phyloP scores from a whole-genome alignment of 2,329 filamentous ascomycete genomes.

The Exserohilum turcica region DNA sequence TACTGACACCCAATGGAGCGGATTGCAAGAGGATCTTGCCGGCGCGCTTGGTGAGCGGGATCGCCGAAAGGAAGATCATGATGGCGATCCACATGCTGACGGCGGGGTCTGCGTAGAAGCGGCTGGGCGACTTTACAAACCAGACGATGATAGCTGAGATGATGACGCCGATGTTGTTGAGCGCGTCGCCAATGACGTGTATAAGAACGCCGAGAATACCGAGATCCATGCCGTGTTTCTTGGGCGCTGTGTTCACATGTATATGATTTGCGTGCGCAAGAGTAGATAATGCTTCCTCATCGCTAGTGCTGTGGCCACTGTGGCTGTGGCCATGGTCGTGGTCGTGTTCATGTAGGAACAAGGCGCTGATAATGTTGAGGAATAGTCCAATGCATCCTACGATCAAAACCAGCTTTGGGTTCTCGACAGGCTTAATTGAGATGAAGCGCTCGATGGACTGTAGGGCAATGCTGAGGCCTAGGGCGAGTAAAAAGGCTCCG shows the following conservation, averaged over 20 bases:
- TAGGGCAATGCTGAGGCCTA: conserved; percentile 73
- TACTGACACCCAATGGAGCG: conserved; percentile 63
- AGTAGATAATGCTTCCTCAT: conserved; percentile 19
- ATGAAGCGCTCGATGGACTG: conserved; percentile 76
- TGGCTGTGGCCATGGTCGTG: conserved; percentile 51
- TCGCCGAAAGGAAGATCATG: conserved; percentile 70
- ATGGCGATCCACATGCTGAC: conserved; percentile 71
- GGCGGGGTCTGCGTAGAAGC: conserved; percentile 75
- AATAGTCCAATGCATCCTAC: conserved; percentile 70
- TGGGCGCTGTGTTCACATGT: conserved; percentile 30
- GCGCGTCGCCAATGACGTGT: conserved; percentile 73
- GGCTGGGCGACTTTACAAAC: conserved; percentile 61
- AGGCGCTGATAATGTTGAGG: conserved; percentile 69
- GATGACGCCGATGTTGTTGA: conserved; percentile 79
- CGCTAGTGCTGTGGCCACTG: conserved; percentile 26
- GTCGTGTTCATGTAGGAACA: conserved; percentile 63
- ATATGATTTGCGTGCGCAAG: conserved; percentile 33
- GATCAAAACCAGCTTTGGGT: conserved; percentile 70
- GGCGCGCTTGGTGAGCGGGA: conserved; percentile 65
- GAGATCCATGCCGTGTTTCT: conserved; percentile 57
- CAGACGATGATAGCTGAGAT: conserved; percentile 71
- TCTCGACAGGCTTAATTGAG: conserved; percentile 61
- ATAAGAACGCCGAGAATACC: conserved; percentile 72
- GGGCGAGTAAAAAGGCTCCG: conserved; percentile 72
- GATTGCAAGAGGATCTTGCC: conserved; percentile 72